Base-by-base conservation (phyloP, 345 rosid genomes). In the Moringa oleifera region DNA sequence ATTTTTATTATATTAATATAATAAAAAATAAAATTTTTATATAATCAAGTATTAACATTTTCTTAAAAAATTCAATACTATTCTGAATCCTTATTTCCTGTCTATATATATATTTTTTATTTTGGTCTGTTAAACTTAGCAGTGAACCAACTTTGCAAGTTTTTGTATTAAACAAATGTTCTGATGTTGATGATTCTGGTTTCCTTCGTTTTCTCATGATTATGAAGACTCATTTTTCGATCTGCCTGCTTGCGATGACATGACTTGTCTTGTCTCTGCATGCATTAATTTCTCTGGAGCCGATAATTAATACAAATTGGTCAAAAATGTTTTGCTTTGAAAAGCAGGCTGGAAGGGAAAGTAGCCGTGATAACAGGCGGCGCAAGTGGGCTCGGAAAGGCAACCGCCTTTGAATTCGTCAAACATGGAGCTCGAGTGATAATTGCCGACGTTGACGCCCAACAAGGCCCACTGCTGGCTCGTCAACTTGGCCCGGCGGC, bases 281-380 rank as follows among this genome's bases (percentile, higher is more conserved):
- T 41, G 47, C 47, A 41, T 11, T 7, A 41, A 5, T 41, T 41
- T 41, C 47, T 7, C 1, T 1, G 17, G 47, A 41, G 17, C 12
- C 17, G 2, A 41, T 41, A 11, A 15, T 7, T 41, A 1, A 5
- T 7, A 41, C 47, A 16, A 5, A 16, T 41, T 41, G 6, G 6
- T 41, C 47, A 11, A 41, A 41, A 33, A 33, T 33, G 6, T 41
- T 41, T 15, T 41, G 47, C 47, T 41, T 41, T 41, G n/a, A 41
- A 41, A 41, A 41, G 47, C 47, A 88, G 89, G 74, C 77, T 88
- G 8, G 84, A 75, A 55, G 88, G 88, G 4, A 88, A 79, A 66
- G 84, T 86, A 12, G 96, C 94, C 20, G 67, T 88, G 0, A 79
- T 86, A 59, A 83, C 97, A 0, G 97, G 97, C 0, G 94, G 89